phyloP scores from a whole-genome alignment of 2,329 filamentous ascomycete genomes.

The Verticillium nubilum region DNA sequence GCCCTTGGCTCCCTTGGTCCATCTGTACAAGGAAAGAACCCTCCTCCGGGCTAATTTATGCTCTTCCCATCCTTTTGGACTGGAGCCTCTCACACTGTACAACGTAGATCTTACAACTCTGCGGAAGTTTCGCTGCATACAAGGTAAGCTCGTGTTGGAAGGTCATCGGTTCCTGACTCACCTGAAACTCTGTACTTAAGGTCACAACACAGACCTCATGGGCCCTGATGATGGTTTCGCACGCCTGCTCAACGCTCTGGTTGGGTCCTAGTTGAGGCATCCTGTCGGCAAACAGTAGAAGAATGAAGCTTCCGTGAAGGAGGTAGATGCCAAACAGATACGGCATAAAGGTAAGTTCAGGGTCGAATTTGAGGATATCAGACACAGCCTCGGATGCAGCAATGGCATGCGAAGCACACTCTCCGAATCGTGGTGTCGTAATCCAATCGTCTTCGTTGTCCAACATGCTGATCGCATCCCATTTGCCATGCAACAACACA shows the following conservation, averaged over 20 bases:
- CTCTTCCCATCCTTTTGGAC: constrained; percentile 33
- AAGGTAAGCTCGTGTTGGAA: neutral
- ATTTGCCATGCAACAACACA: constrained; percentile 42
- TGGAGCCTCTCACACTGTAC: constrained; percentile 37
- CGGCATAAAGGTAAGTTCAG: constrained; percentile 45
- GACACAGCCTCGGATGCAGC: constrained; percentile 38
- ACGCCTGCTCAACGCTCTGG: constrained; percentile 38
- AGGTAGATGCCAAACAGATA: constrained; percentile 48
- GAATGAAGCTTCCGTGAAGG: constrained; percentile 43
- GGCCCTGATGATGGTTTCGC: constrained; percentile 43
- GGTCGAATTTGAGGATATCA: constrained; percentile 40
- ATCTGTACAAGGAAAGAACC: constrained; percentile 48
- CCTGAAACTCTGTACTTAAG: constrained; percentile 39
- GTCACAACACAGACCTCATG: constrained; percentile 47
- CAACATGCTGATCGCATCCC: constrained; percentile 43
- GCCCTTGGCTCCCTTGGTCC: constrained; percentile 34
- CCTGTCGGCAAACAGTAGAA: constrained; percentile 42
- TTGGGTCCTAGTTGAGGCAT: constrained; percentile 41
- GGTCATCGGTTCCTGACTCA: constrained; percentile 14
- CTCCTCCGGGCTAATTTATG: constrained; percentile 35
- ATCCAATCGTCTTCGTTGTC: constrained; percentile 45
- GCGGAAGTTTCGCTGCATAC: constrained; percentile 44
- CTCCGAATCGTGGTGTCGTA: constrained; percentile 35
- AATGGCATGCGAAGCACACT: constrained; percentile 41
- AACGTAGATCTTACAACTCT: constrained; percentile 45